These are phyloP conservation scores for Dactylellina drechsleri DNA, from an alignment of 2,329 filamentous ascomycete species.

Conservation along the genomic window DNA sequence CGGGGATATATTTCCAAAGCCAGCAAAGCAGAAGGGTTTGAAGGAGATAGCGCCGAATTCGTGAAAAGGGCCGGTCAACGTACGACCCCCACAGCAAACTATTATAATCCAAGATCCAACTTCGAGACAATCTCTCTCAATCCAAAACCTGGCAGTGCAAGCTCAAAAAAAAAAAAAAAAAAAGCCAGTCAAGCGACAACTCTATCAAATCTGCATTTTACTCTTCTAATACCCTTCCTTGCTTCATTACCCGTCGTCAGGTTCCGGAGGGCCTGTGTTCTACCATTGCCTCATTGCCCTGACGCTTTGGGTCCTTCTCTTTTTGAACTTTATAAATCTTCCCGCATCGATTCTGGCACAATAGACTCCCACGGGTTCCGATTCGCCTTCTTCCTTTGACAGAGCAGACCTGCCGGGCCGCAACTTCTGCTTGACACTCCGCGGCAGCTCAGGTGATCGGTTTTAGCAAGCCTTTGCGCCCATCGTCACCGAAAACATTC, in stretches of 20 bases:
- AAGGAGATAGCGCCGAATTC: slow-evolving; percentile 33
- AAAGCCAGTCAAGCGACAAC: slow-evolving; percentile 10
- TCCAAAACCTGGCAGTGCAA: slow-evolving; percentile 41
- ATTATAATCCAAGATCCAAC: slow-evolving; percentile 46
- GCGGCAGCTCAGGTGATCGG: slow-evolving; percentile 21
- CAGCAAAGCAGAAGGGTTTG: slow-evolving; percentile 11
- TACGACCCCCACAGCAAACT: slow-evolving; percentile 33
- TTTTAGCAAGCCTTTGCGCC: slow-evolving; percentile 53
- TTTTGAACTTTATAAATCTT: slow-evolving; percentile 52
- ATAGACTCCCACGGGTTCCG: slow-evolving; percentile 41
- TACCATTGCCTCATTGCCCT: slow-evolving; percentile 40
- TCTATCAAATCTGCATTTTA: slow-evolving; percentile 28
- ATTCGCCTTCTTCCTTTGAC: slow-evolving; percentile 53
- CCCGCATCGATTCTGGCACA: slow-evolving; percentile 50
- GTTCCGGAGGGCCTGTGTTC: slow-evolving; percentile 51
- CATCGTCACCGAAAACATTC: slow-evolving; percentile 41
- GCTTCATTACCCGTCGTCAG: slow-evolving; percentile 42
- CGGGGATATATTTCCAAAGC: slow-evolving; percentile 29
- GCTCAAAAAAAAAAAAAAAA: slow-evolving; percentile 24
- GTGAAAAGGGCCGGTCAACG: neutral
- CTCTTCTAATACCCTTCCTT: slow-evolving; percentile 39
- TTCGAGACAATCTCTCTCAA: slow-evolving; percentile 42
- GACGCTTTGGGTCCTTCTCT: slow-evolving; percentile 54
- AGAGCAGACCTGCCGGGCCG: slow-evolving; percentile 43
- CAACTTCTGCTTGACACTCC: slow-evolving; percentile 21